Conservation (phyloP, 306 rosid species). For the Quillaja saponaria region DNA sequence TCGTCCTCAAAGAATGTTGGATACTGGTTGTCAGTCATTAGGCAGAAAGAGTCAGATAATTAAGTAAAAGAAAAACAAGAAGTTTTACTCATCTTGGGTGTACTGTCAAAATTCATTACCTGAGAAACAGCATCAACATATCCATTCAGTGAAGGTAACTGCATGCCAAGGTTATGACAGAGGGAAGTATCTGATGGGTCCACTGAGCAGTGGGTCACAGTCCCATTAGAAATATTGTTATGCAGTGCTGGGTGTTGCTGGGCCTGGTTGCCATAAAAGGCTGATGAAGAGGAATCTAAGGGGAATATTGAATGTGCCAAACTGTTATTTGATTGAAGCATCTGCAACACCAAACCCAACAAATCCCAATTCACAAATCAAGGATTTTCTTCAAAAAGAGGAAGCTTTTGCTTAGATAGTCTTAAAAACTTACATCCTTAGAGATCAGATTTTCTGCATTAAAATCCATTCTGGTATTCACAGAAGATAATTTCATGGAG, state of each 20-base stretch:
- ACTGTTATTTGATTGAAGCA: slow-evolving; percentile 61
- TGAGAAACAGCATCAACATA: slow-evolving; percentile 46
- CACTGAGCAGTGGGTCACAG: slow-evolving; percentile 46
- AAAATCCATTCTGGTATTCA: slow-evolving; percentile 75
- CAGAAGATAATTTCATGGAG: slow-evolving; percentile 92
- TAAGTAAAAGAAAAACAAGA: slow-evolving; percentile 2
- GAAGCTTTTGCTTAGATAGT: slow-evolving; percentile 28
- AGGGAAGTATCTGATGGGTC: slow-evolving; percentile 61
- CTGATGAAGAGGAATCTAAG: slow-evolving; percentile 67
- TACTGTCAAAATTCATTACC: slow-evolving; percentile 41
- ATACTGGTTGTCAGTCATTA: slow-evolving; percentile 40
- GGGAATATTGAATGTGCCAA: slow-evolving; percentile 64
- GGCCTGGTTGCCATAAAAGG: slow-evolving; percentile 61
- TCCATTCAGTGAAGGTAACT: slow-evolving; percentile 54
- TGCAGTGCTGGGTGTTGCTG: slow-evolving; percentile 57
- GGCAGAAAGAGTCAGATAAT: slow-evolving; percentile 4
- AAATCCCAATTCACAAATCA: slow-evolving; percentile 30
- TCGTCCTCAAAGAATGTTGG: slow-evolving; percentile 80
- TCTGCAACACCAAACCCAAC: slow-evolving; percentile 41
- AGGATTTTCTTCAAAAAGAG: slow-evolving; percentile 24
- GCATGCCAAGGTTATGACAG: slow-evolving; percentile 62
- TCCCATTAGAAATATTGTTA: slow-evolving; percentile 50
- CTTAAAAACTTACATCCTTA: slow-evolving; percentile 66
- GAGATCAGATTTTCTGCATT: slow-evolving; percentile 65
- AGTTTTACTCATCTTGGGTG: neutral